phyloP scores from a whole-genome alignment of 805 yeast species.

The Yamadazyma laniorum region DNA sequence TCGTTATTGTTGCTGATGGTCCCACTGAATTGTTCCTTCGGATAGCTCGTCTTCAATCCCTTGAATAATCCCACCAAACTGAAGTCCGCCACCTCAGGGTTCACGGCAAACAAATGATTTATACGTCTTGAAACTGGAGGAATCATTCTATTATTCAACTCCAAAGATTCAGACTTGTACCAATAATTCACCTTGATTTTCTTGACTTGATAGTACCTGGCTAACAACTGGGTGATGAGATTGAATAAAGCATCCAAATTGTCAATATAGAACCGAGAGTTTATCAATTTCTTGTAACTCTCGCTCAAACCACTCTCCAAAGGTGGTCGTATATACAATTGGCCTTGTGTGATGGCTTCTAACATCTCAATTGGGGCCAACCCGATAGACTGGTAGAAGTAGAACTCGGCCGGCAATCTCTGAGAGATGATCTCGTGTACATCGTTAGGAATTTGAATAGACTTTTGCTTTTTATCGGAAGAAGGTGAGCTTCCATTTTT shows the following conservation, averaged over 20 bases:
- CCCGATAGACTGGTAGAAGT: conserved; percentile 79
- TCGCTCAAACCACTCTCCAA: conserved; percentile 59
- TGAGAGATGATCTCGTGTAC: conserved; percentile 80
- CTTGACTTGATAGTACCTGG: conserved; percentile 82
- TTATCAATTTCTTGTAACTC: conserved; percentile 57
- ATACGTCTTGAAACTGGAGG: conserved; percentile 50
- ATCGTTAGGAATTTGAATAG: conserved; percentile 63
- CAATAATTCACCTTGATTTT: conserved; percentile 54
- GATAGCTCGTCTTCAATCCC: conserved; percentile 19
- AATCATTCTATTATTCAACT: conserved; percentile 50
- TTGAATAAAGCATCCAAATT: conserved; percentile 63
- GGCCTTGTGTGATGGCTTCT: conserved; percentile 66
- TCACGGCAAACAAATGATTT: conserved; percentile 20
- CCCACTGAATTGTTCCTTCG: conserved; percentile 14
- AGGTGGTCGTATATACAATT: conserved; percentile 61
- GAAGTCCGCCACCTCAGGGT: conserved; percentile 18
- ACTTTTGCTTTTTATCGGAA: not conserved
- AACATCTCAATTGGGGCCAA: conserved; percentile 61
- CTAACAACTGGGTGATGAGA: conserved; percentile 65
- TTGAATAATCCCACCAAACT: conserved; percentile 24
- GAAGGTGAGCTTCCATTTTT: not conserved
- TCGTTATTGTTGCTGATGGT: conserved; percentile 47
- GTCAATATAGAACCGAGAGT: conserved; percentile 43
- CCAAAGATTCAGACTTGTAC: conserved; percentile 46
- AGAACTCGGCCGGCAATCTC: conserved; percentile 81